A percentile compares a stretch with the other conserved stretches of the same genome.
Conservation (phyloP, 345 rosid genomes). For the Eucalyptus regnans region DNA sequence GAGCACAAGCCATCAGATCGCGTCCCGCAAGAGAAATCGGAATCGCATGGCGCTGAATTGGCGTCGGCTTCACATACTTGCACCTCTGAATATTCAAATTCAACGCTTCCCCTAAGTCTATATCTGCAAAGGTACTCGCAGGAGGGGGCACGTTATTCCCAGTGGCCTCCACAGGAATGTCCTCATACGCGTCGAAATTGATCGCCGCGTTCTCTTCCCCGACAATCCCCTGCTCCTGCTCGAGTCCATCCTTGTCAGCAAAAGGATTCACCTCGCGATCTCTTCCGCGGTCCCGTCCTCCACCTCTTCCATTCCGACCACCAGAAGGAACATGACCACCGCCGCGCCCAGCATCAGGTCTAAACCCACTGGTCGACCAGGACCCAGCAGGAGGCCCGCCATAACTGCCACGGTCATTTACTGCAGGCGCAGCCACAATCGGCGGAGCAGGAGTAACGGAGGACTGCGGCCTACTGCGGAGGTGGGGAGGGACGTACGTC, state of each 20-base stretch:
- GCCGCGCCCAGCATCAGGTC: slow-evolving; percentile 10
- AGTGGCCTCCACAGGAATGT: slow-evolving; percentile 50
- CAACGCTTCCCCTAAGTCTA: slow-evolving; percentile 45
- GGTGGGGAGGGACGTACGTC: slow-evolving; percentile 42
- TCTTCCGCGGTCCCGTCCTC: slow-evolving; percentile 42
- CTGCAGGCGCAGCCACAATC: neutral
- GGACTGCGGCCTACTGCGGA: slow-evolving; percentile 23
- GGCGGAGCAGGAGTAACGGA: slow-evolving; percentile 9
- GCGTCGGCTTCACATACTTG: slow-evolving; percentile 56
- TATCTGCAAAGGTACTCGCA: slow-evolving; percentile 44
- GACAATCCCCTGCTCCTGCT: neutral
- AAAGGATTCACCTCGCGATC: slow-evolving; percentile 47
- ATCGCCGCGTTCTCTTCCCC: slow-evolving; percentile 40
- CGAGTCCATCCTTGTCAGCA: slow-evolving; percentile 9
- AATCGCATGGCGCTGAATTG: slow-evolving; percentile 48
- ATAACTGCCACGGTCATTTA: neutral
- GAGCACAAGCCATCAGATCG: slow-evolving; percentile 64
- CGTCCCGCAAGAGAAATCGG: slow-evolving; percentile 41
- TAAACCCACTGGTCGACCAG: slow-evolving; percentile 13
- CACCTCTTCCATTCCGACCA: slow-evolving; percentile 19
- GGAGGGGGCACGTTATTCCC: slow-evolving; percentile 47
- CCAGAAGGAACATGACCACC: slow-evolving; percentile 9
- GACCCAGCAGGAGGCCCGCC: slow-evolving; percentile 9
- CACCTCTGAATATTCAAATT: slow-evolving; percentile 43
- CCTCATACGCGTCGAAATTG: slow-evolving; percentile 53